Percentiles rank a stretch among this genome's conserved stretches.
Conservation (phyloP, 345 rosid species). For the Pseudoturritis turrita region DNA sequence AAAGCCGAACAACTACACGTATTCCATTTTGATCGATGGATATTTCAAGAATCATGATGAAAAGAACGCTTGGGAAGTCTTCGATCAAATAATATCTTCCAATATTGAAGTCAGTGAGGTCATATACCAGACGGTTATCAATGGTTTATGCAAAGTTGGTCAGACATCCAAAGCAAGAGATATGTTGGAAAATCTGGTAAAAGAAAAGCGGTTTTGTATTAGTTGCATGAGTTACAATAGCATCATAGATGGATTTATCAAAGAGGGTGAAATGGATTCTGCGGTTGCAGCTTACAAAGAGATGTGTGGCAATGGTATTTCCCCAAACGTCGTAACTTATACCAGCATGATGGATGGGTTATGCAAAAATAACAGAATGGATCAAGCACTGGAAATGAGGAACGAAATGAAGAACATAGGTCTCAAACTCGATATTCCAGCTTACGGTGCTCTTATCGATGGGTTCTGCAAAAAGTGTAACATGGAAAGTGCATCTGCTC, state of each 20-base stretch:
- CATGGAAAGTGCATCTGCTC: constrained; percentile 51
- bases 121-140: constrained; percentile 50
- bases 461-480: constrained; percentile 59
- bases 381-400: constrained; percentile 29
- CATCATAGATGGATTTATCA: constrained; percentile 62
- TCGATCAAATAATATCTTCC: constrained; percentile 47
- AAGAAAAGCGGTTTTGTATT: constrained; percentile 41
- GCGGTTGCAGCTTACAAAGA: constrained; percentile 48
- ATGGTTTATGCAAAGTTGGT: constrained; percentile 64
- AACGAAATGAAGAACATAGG: constrained; percentile 45
- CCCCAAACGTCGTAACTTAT: constrained; percentile 61
- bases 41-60: constrained; percentile 48
- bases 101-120: constrained; percentile 48
- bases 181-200: constrained; percentile 38
- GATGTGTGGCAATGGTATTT: constrained; percentile 52
- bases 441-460: constrained; percentile 51
- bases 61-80: constrained; percentile 42
- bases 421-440: constrained; percentile 47
- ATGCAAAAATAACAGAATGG: constrained; percentile 21
- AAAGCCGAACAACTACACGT: constrained; percentile 56
- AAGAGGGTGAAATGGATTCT: constrained; percentile 48
- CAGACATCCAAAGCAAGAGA: constrained; percentile 51
- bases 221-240: constrained; percentile 53
- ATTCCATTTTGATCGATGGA: constrained; percentile 62
- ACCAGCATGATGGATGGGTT: constrained; percentile 59